phyloP scores from a whole-genome alignment of 2,329 filamentous ascomycete genomes.

The Gnomoniopsis smithogilvyi region DNA sequence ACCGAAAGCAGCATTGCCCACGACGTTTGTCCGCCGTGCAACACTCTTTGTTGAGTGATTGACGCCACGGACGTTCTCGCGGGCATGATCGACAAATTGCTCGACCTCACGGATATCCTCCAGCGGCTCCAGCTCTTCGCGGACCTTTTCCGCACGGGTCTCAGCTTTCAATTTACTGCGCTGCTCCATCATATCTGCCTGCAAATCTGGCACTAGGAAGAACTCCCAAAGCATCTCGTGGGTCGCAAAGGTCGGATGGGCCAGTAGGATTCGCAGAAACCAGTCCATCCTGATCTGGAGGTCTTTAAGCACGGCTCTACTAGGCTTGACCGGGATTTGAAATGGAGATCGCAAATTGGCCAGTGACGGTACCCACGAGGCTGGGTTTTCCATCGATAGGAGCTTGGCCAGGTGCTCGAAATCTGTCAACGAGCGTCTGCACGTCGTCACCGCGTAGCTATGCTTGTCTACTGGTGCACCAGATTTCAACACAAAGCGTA shows the following conservation, averaged over 20 bases:
- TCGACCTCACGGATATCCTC: slow-evolving; percentile 85
- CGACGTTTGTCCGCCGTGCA: slow-evolving; percentile 72
- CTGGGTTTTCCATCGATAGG: slow-evolving; percentile 84
- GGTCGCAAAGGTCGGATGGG: slow-evolving; percentile 88
- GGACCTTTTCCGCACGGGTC: slow-evolving; percentile 75
- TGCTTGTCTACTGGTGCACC: slow-evolving; percentile 78
- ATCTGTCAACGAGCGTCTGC: slow-evolving; percentile 79
- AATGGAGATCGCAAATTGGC: slow-evolving; percentile 80
- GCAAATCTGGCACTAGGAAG: slow-evolving; percentile 92
- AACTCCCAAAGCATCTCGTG: slow-evolving; percentile 99
- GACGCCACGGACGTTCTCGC: slow-evolving; percentile 83
- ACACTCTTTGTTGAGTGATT: slow-evolving; percentile 81
- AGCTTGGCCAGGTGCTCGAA: slow-evolving; percentile 88
- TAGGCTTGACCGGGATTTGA: slow-evolving; percentile 89
- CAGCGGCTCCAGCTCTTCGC: slow-evolving; percentile 84
- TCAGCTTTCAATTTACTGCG: slow-evolving; percentile 84
- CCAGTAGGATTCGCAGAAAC: slow-evolving; percentile 81
- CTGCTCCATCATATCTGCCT: slow-evolving; percentile 84
- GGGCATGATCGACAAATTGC: slow-evolving; percentile 85
- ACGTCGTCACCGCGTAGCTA: slow-evolving; percentile 92
- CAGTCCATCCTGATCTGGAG: slow-evolving; percentile 83
- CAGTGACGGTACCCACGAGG: slow-evolving; percentile 87
- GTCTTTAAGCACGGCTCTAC: slow-evolving; percentile 79
- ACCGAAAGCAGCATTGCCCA: slow-evolving; percentile 64
- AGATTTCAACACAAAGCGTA: slow-evolving; percentile 90